Evolutionary conservation across 495 filamentous ascomycete species (phyloP).

Genomic region (Articulospora tetracladia): DNA sequence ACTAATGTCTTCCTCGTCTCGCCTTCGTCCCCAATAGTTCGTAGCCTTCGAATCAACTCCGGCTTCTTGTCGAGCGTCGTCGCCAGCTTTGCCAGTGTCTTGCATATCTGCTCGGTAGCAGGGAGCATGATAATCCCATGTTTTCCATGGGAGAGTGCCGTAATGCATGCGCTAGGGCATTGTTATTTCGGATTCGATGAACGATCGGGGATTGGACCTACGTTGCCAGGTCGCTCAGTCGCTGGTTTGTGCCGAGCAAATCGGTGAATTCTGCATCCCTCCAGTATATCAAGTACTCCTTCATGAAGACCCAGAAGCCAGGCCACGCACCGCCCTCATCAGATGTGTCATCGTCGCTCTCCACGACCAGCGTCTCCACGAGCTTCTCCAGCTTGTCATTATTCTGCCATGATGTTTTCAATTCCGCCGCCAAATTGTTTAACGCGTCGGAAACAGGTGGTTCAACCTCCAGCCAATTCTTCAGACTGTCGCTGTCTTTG

Average conservation of each 20-base stretch:
- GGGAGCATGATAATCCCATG: slow-evolving; percentile 75
- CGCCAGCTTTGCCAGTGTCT: slow-evolving; percentile 71
- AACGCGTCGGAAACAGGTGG: slow-evolving; percentile 64
- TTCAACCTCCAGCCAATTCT: slow-evolving; percentile 57
- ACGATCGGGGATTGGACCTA: slow-evolving; percentile 35
- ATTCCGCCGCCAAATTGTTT: slow-evolving; percentile 58
- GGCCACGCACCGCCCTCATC: slow-evolving; percentile 65
- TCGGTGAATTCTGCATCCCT: slow-evolving; percentile 73
- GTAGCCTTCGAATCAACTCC: slow-evolving; percentile 59
- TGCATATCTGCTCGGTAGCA: slow-evolving; percentile 71
- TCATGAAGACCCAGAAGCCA: slow-evolving; percentile 71
- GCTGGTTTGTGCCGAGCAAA: slow-evolving; percentile 68
- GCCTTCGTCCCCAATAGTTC: slow-evolving; percentile 37
- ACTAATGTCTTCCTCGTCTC: slow-evolving; percentile 65
- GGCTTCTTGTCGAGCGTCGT: slow-evolving; percentile 76
- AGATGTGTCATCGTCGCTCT: slow-evolving; percentile 43
- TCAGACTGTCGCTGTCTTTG: slow-evolving; percentile 50
- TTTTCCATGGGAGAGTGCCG: slow-evolving; percentile 72
- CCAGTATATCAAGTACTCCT: slow-evolving; percentile 73
- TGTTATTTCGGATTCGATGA: neutral
- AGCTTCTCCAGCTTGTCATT: slow-evolving; percentile 40
- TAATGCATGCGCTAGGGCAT: slow-evolving; percentile 61
- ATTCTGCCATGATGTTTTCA: slow-evolving; percentile 52
- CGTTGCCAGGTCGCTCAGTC: slow-evolving; percentile 69
- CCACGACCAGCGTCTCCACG: slow-evolving; percentile 59